Evolutionary conservation across 352 stramenopile species (phyloP).

Genomic region (Peronospora destructor): DNA sequence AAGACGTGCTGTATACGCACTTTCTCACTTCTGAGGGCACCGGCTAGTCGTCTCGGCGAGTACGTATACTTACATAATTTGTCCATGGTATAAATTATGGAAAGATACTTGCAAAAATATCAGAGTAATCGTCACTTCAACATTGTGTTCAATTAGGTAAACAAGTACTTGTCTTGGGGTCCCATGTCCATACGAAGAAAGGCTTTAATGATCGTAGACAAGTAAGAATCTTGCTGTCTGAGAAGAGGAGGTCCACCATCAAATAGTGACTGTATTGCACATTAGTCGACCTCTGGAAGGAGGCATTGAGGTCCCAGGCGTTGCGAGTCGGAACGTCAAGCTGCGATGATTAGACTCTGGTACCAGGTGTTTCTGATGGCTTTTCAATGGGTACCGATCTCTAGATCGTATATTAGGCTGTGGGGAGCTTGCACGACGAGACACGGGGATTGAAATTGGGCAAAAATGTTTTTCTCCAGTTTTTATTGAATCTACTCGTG

Average conservation of each 20-base stretch:
- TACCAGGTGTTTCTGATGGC: conserved; percentile 10
- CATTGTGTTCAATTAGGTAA: conserved; percentile 32
- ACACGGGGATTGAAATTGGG: no score
- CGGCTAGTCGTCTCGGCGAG: no score
- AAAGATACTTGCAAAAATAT: neutral
- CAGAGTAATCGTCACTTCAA: neutral
- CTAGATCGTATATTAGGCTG: no score
- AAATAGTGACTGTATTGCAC: conserved; percentile 60
- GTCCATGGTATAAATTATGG: no score
- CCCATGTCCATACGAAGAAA: conserved; percentile 52
- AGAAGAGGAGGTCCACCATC: conserved; percentile 45
- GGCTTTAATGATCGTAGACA: conserved; percentile 50
- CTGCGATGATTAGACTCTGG: conserved; percentile 47
- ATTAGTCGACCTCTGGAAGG: conserved; percentile 61
- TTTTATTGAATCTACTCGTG: no score
- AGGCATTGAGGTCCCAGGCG: conserved; percentile 53
- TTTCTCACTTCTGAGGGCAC: conserved; percentile 21
- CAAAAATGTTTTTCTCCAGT: no score
- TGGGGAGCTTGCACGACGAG: no score
- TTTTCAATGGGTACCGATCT: no score
- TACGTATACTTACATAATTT: conserved; percentile 17
- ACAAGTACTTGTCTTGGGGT: conserved; percentile 42
- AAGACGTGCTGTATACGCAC: conserved; percentile 51
- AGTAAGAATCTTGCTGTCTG: conserved; percentile 67
- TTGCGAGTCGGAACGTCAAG: conserved; percentile 50